These are phyloP conservation scores for Solanum sitiens DNA, from an alignment of 257 asterid species.

Conservation along the genomic window DNA sequence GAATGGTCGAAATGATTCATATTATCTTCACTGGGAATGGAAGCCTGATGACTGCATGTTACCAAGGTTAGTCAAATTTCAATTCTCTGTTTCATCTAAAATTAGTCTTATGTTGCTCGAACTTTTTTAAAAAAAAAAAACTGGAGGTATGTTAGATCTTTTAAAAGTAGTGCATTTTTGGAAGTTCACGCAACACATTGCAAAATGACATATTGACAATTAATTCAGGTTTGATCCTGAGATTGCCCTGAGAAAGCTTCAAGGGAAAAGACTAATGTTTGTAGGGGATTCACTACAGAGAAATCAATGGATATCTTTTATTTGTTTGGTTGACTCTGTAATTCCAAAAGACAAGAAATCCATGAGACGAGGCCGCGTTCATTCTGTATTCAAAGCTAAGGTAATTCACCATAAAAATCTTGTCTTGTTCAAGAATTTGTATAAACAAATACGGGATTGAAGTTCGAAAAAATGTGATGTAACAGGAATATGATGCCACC, in stretches of 20 bases:
- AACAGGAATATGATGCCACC: constrained; percentile 58
- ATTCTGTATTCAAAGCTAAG: constrained; percentile 39
- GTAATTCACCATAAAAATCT: background rate
- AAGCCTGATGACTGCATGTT: constrained; percentile 85
- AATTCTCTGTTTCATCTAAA: background rate
- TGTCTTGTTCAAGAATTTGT: background rate
- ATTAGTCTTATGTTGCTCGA: no score
- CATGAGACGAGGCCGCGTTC: constrained; percentile 59
- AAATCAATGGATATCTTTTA: constrained; percentile 89
- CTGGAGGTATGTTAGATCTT: background rate
- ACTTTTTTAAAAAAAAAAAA: no score
- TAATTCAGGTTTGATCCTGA: constrained; percentile 60
- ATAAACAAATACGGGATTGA: background rate
- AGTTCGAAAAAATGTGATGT: background rate
- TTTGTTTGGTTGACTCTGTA: constrained; percentile 67
- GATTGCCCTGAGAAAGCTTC: constrained; percentile 41
- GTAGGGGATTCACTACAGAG: constrained; percentile 92
- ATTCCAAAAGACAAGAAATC: constrained; percentile 57
- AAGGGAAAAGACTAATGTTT: constrained; percentile 79
- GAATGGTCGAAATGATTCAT: constrained; percentile 61
- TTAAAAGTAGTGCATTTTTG: background rate
- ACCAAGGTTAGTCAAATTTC: constrained; percentile 41
- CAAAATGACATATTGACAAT: background rate
- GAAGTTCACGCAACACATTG: background rate
- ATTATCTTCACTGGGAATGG: constrained; percentile 79